Conservation (phyloP, 2,329 filamentous ascomycete genomes). For the Scytalidium sp. region DNA sequence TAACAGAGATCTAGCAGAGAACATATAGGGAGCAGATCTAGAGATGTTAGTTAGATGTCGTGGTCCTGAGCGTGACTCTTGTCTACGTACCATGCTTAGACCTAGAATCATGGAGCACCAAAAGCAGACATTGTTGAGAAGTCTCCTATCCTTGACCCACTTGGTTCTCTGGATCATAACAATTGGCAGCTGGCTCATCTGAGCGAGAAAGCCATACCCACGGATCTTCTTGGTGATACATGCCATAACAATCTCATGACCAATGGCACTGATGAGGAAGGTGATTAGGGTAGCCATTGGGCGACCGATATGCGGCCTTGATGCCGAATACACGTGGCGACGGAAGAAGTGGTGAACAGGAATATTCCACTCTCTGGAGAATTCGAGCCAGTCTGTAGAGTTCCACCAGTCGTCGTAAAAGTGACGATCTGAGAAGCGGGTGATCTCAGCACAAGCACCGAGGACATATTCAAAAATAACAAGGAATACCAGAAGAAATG, state of each 20-base stretch:
- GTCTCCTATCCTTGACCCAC: slow-evolving; percentile 70
- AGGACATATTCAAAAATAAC: slow-evolving; percentile 98
- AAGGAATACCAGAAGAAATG: slow-evolving; percentile 90
- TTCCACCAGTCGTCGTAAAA: slow-evolving; percentile 85
- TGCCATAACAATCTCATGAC: slow-evolving; percentile 94
- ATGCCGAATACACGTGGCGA: slow-evolving; percentile 88
- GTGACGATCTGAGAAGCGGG: slow-evolving; percentile 86
- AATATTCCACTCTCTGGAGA: slow-evolving; percentile 96
- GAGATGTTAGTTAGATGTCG: background rate
- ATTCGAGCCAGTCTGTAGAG: slow-evolving; percentile 89
- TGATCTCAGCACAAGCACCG: slow-evolving; percentile 92
- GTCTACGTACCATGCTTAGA: slow-evolving; percentile 53
- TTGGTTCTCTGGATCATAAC: slow-evolving; percentile 84
- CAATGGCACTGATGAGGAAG: slow-evolving; percentile 83
- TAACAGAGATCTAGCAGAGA: slow-evolving; percentile 2
- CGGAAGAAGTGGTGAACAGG: slow-evolving; percentile 95
- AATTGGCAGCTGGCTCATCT: slow-evolving; percentile 96
- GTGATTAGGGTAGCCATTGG: slow-evolving; percentile 81
- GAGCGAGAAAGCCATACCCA: slow-evolving; percentile 88
- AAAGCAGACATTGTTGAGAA: slow-evolving; percentile 86
- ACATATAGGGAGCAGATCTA: slow-evolving; percentile 11
- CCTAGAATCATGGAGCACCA: slow-evolving; percentile 92
- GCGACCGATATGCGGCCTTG: slow-evolving; percentile 71
- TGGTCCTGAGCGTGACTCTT: background rate
- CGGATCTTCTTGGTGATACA: slow-evolving; percentile 97